These are phyloP conservation scores for Exophiala spinifera DNA, from an alignment of 2,329 filamentous ascomycete genomes.

Conservation along the genomic window DNA sequence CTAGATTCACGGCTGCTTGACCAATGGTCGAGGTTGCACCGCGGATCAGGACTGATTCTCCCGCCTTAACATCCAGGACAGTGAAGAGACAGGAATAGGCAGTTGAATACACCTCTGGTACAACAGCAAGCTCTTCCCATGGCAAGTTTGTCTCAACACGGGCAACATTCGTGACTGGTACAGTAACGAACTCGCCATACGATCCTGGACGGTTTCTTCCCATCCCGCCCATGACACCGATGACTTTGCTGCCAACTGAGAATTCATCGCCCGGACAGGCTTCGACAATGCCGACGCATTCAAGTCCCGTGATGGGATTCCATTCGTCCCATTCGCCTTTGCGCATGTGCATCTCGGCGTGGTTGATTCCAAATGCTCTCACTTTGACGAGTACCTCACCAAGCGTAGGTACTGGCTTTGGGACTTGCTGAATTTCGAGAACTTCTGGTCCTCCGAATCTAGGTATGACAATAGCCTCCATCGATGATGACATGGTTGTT, in stretches of 20 bases:
- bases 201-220: slow-evolving; percentile 40
- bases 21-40: slow-evolving; percentile 44
- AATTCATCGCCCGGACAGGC: slow-evolving; percentile 37
- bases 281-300: slow-evolving; percentile 44
- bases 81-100: slow-evolving; percentile 42
- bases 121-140: slow-evolving; percentile 42
- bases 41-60: slow-evolving; percentile 40
- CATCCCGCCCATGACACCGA: slow-evolving; percentile 44
- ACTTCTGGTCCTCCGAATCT: slow-evolving; percentile 35
- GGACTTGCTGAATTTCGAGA: slow-evolving; percentile 29
- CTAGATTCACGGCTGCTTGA: slow-evolving; percentile 40
- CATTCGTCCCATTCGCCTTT: slow-evolving; percentile 37
- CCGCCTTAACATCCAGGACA: slow-evolving; percentile 35
- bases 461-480: slow-evolving; percentile 37
- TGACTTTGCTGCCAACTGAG: slow-evolving; percentile 35
- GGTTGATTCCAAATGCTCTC: slow-evolving; percentile 45
- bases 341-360: slow-evolving; percentile 49
- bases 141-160: slow-evolving; percentile 30
- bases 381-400: slow-evolving; percentile 37
- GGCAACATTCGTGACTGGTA: slow-evolving; percentile 37
- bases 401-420: slow-evolving; percentile 30
- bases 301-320: slow-evolving; percentile 31
- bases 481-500: slow-evolving; percentile 20
- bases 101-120: slow-evolving; percentile 42
- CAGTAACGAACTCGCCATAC: slow-evolving; percentile 41